Evolutionary conservation across 2,329 filamentous ascomycete genomes (phyloP).

Genomic region (Neopestalotiopsis sp.): DNA sequence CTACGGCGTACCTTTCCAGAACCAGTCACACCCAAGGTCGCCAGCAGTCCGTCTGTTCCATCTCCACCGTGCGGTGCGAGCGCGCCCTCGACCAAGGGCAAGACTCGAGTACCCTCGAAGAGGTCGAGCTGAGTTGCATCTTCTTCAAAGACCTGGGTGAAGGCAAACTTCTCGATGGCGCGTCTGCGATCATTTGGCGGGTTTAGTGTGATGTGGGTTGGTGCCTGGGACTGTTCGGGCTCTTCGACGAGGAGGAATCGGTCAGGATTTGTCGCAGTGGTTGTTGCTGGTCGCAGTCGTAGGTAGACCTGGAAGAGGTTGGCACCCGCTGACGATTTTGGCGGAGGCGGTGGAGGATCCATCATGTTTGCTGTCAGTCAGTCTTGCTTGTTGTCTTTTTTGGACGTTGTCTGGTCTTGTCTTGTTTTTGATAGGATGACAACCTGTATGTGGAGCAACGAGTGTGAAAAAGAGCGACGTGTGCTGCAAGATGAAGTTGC

Average conservation of each 20-base stretch:
- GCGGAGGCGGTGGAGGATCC: conserved; percentile 44
- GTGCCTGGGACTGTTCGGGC: conserved; percentile 47
- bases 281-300: conserved; percentile 74
- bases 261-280: conserved; percentile 54
- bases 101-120: conserved; percentile 79
- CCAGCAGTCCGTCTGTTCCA: conserved; percentile 86
- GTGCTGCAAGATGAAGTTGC: conserved; percentile 1
- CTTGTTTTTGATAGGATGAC: neutral
- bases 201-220: conserved; percentile 77
- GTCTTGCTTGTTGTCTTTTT: conserved; percentile 19
- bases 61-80: conserved; percentile 74
- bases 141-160: conserved; percentile 93
- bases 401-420: conserved; percentile 2
- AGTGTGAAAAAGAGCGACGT: neutral
- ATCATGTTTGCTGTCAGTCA: conserved; percentile 31
- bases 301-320: conserved; percentile 88
- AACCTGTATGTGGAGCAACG: neutral
- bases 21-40: conserved; percentile 91
- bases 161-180: conserved; percentile 91
- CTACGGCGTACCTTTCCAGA: conserved; percentile 81
- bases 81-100: conserved; percentile 80
- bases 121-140: conserved; percentile 83
- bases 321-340: conserved; percentile 53
- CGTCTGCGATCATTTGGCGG: conserved; percentile 86
- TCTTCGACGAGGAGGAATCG: conserved; percentile 82